Conservation (phyloP, 176 grass and related monocot genomes). For the Chrysopogon serrulatus region DNA sequence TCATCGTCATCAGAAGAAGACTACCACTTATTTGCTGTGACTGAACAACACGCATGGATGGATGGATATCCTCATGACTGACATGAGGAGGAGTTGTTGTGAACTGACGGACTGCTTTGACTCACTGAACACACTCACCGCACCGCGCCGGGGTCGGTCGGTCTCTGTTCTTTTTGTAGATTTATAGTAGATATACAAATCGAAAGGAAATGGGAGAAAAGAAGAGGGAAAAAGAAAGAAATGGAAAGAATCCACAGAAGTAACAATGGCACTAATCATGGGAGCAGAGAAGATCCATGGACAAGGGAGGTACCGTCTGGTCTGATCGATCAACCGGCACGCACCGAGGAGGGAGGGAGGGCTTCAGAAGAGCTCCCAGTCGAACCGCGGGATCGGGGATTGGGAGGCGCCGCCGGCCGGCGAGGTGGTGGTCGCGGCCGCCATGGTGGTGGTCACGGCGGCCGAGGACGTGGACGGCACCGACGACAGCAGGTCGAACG, state of each 20-base stretch:
- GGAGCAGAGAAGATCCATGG: background rate
- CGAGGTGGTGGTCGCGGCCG: constrained; percentile 47
- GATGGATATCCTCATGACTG: constrained; percentile 30
- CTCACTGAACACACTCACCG: constrained; percentile 31
- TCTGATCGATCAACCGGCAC: constrained; percentile 1
- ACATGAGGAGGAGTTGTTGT: background rate
- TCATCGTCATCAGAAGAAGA: constrained; percentile 3
- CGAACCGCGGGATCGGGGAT: constrained; percentile 64
- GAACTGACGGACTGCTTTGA: constrained; percentile 18
- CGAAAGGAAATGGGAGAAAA: constrained; percentile 18
- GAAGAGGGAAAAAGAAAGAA: background rate
- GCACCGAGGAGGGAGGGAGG: too few species aligned
- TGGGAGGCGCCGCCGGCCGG: constrained; percentile 30
- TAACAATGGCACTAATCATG: constrained; percentile 42
- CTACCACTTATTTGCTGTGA: constrained; percentile 57
- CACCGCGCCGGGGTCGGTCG: constrained; percentile 21
- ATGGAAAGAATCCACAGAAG: constrained; percentile 40
- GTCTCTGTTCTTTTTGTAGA: constrained; percentile 38
- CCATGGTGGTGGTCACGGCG: constrained; percentile 51
- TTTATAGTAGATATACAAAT: constrained; percentile 21
- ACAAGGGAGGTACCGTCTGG: constrained; percentile 13
- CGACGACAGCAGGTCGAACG: constrained; percentile 80
- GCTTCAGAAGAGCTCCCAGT: constrained; percentile 88
- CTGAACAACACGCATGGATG: constrained; percentile 24
- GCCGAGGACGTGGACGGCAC: constrained; percentile 69